Percentiles rank a stretch among this genome's conserved stretches.
Conservation (phyloP, 148 eudicot species). For the Rhododendron griersonianum region DNA sequence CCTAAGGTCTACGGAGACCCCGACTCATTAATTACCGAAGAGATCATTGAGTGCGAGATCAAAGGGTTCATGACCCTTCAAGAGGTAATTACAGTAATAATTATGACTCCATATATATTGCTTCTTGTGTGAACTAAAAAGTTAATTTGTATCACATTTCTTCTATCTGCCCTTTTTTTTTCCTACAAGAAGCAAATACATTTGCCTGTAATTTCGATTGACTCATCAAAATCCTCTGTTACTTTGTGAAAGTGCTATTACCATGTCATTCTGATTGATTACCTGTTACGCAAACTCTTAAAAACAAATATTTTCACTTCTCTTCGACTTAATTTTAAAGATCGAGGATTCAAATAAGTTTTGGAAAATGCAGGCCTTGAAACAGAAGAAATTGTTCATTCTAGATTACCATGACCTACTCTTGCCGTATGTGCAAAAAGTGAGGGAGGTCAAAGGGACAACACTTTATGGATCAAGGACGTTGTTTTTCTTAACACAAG, state of each 20-base stretch:
- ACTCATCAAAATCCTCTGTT: too few relatives aligned
- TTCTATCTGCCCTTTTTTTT: background rate
- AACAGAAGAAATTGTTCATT: constrained; percentile 62
- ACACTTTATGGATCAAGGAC: constrained; percentile 80
- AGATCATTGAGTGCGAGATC: constrained; percentile 45
- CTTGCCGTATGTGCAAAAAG: constrained; percentile 66
- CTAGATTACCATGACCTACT: constrained; percentile 82
- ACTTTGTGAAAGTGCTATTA: background rate
- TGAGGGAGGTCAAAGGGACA: constrained; percentile 49
- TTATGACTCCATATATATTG: background rate
- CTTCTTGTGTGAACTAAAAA: too few relatives aligned
- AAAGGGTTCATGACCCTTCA: constrained; percentile 40
- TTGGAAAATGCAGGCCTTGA: constrained; percentile 38
- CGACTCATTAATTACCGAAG: constrained; percentile 58
- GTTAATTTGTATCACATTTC: too few relatives aligned
- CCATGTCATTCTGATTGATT: background rate
- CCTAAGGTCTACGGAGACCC: constrained; percentile 63
- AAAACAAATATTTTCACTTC: too few relatives aligned
- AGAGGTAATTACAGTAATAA: constrained; percentile 30
- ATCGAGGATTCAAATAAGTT: background rate
- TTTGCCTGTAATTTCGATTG: too few relatives aligned
- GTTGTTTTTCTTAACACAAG: constrained; percentile 43
- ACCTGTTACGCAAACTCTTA: background rate
- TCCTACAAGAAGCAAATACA: background rate
- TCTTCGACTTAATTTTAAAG: too few relatives aligned